Evolutionary conservation across 208 protist species (phyloP).

Genomic region (Naegleria lovaniensis): DNA sequence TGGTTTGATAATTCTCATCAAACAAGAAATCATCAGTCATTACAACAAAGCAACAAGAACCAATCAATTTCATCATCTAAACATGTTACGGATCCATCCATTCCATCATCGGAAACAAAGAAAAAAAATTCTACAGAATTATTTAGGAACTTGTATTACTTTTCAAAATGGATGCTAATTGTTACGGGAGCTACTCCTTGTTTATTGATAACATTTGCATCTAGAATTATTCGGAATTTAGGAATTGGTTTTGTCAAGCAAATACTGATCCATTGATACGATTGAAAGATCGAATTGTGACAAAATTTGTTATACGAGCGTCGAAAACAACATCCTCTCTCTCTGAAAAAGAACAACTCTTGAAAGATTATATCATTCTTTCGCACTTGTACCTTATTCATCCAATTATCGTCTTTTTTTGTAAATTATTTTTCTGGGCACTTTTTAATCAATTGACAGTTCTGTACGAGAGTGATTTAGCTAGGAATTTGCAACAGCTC

Average conservation of each 20-base stretch:
- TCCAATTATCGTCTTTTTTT: neutral
- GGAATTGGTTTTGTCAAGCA: neutral
- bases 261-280: neutral
- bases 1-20: too few relatives aligned
- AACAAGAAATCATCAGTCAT: too few relatives aligned
- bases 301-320: neutral
- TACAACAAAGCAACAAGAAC: too few relatives aligned
- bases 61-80: neutral
- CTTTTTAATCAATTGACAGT: neutral
- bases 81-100: too few relatives aligned
- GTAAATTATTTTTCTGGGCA: neutral
- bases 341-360: neutral
- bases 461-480: neutral
- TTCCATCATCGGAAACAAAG: neutral
- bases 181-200: neutral
- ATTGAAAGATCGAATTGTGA: neutral
- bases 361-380: neutral
- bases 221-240: neutral
- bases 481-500: neutral
- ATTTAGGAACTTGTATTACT: neutral
- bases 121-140: neutral
- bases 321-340: neutral
- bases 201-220: neutral
- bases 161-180: neutral
- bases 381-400: neutral